Evolutionary conservation across 1,139 yeast genomes (phyloP).

Genomic region (Petasospora rhodanensis): DNA sequence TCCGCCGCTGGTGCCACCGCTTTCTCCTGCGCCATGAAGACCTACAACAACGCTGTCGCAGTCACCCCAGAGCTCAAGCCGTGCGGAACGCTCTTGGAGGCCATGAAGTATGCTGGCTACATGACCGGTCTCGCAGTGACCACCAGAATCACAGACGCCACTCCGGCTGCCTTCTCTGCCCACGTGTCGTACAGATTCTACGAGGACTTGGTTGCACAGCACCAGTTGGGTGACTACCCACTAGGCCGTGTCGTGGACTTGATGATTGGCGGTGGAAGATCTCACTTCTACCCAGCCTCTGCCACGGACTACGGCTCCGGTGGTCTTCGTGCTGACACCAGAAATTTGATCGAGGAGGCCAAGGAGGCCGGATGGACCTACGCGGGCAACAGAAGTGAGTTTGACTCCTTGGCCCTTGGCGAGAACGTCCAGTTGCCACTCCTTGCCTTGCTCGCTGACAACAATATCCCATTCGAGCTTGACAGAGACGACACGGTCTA

Average conservation of each 20-base stretch:
- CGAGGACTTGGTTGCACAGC: slow-evolving; percentile 81
- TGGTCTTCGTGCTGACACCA: slow-evolving; percentile 66
- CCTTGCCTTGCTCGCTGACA: slow-evolving; percentile 63
- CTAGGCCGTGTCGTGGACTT: slow-evolving; percentile 76
- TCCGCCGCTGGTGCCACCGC: slow-evolving; percentile 97
- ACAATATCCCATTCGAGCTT: slow-evolving; percentile 75
- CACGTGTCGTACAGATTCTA: slow-evolving; percentile 70
- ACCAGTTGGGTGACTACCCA: slow-evolving; percentile 74
- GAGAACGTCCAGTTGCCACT: slow-evolving; percentile 63
- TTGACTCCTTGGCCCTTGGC: slow-evolving; percentile 53
- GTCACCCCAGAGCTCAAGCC: slow-evolving; percentile 59
- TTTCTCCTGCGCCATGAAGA: slow-evolving; percentile 70
- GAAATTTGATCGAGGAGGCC: slow-evolving; percentile 63
- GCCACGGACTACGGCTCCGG: slow-evolving; percentile 34
- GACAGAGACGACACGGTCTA: slow-evolving; percentile 56
- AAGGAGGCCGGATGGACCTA: slow-evolving; percentile 58
- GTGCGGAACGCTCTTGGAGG: slow-evolving; percentile 81
- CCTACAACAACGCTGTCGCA: slow-evolving; percentile 83
- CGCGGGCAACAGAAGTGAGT: slow-evolving; percentile 51
- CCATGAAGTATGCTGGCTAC: slow-evolving; percentile 72
- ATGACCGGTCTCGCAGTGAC: slow-evolving; percentile 84
- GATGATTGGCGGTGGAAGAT: slow-evolving; percentile 85
- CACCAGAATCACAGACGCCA: slow-evolving; percentile 78
- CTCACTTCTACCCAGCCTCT: slow-evolving; percentile 56
- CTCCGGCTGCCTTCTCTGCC: slow-evolving; percentile 83